Base-by-base conservation (phyloP, 441 rosid species). In the Pelargonium myrrhifolium region DNA sequence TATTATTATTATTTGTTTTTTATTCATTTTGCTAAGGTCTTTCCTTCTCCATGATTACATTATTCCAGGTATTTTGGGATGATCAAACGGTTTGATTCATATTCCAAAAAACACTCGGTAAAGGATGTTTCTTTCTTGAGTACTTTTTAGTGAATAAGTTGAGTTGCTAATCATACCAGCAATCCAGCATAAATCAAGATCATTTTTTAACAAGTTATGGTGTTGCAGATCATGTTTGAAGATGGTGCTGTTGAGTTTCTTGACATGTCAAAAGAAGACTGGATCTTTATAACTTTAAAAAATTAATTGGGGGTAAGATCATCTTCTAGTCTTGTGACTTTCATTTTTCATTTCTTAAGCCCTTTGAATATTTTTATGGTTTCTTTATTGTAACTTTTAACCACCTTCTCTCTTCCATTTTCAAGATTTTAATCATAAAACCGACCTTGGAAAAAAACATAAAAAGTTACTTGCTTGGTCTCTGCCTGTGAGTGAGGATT, bases 251-350 rank as follows among this genome's bases (percentile, higher is more conserved):
- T 74, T 2, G 87, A 86, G 78, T 76, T 78, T 68, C 59, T 90
- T 37, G 90, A 93, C 76, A 78, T 93, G 92, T 78, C 88, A 20
- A 83, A 80, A 77, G 87, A 82, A 74, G 84, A 80, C 59, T 93
- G 91, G 92, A 85, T 86, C 76, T 68, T 86, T 51, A 58, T 82
- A 72, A 66, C 80, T 68, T 76, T 66, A 40, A 81, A 75, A 83
- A 4, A 49, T 43, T 61, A 47, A 37, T 39, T 66, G 21, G 11
- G 9, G 10, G 62, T 70, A 37, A 53, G 60, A n/a, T 9, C 42
- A 71, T 9, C 45, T 45, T 37, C 26, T 63, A 62, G 66, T 9
- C 24, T 17, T 53, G 20, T 17, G 24, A 9, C 20, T 53, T 42
- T 1, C 47, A 28, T 28, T 28, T 28, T 28, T 28, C 31, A 28